Evolutionary conservation across 2,329 filamentous ascomycete genomes (phyloP).

Genomic region (Penicillium sp.): DNA sequence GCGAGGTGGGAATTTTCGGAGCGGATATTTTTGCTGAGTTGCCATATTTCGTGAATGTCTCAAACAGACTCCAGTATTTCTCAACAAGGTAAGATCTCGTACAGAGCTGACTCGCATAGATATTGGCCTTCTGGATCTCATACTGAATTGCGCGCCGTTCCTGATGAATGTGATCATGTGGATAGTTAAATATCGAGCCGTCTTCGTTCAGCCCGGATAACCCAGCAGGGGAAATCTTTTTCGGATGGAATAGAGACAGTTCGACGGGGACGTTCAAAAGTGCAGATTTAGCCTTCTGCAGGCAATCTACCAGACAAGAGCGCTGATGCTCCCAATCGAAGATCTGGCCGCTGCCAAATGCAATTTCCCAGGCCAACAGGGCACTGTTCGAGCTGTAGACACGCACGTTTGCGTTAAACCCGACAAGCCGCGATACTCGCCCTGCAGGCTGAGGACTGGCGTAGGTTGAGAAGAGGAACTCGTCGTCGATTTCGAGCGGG

Average conservation of each 20-base stretch:
- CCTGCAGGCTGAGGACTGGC: conserved; percentile 69
- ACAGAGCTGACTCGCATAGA: conserved; percentile 76
- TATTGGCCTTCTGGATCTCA: conserved; percentile 90
- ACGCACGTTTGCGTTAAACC: conserved; percentile 76
- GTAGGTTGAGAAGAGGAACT: conserved; percentile 69
- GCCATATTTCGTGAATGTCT: conserved; percentile 52
- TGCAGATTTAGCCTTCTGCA: conserved; percentile 67
- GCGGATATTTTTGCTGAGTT: conserved; percentile 15
- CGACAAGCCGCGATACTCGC: conserved; percentile 67
- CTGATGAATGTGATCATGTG: conserved; percentile 25
- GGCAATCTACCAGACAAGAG: conserved; percentile 66
- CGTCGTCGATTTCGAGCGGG: conserved; percentile 79
- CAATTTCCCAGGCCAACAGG: conserved; percentile 75
- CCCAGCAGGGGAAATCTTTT: conserved; percentile 4
- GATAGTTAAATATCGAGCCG: conserved; percentile 25
- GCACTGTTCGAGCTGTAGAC: conserved; percentile 79
- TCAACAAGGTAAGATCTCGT: conserved; percentile 84
- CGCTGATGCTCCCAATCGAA: conserved; percentile 77
- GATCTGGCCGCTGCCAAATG: conserved; percentile 74
- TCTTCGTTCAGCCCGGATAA: conserved; percentile 14
- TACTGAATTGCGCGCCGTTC: conserved; percentile 59
- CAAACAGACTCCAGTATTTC: conserved; percentile 75
- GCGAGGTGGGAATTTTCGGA: conserved; percentile 6
- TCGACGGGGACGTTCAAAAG: conserved; percentile 67
- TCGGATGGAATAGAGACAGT: conserved; percentile 54